Evolutionary conservation across 2,329 filamentous ascomycete genomes (phyloP), one percentile per base, ranked within the genome.

Genomic region (Xylaria sp.): DNA sequence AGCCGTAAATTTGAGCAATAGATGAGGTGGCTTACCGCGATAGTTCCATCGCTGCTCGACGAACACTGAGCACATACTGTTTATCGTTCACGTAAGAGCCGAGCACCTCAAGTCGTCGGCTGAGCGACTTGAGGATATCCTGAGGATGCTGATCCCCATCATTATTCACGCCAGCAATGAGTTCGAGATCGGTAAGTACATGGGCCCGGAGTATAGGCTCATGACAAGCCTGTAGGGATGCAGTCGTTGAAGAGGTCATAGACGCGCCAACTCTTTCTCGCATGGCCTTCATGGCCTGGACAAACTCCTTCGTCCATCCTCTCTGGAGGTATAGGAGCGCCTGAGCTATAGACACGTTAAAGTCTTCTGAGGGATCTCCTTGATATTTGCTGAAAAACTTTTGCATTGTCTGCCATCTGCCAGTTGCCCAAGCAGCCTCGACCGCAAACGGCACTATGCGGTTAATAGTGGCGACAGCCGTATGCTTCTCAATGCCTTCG

Each of bases 41-140:
- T 65, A 97, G 79, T 73, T 94, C 90, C 93, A 99, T 97, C 0
- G 92, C 89, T 27, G 96, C 95, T 73, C 96, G 88, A 65, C 94
- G 89, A 48, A 98, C 86, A 0, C 94, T 92, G 32, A 99, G 84
- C 10, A 99, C 82, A 77, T 97, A 98, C 78, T 98, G 95, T 79
- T 99, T 99, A 78, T 99, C 94, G 61, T 90, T 89, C 44, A 94
- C 91, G 75, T 96, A 97, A 1, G 94, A 93, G 0, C 97, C 96
- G 2, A 99, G 84, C 1, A 97, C 87, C 73, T 94, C 92, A n/a
- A 99, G 83, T n/a, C 96, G 90, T 54, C 91, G 89, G 69, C 92
- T 86, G 5, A 98, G 79, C 25, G 85, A 85, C 60, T 85, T 83
- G 6, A 91, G 78, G 57, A 81, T 80, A 50, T 80, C 79, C 55